Conservation (phyloP, 306 rosid species). For the Malus sylvestris region DNA sequence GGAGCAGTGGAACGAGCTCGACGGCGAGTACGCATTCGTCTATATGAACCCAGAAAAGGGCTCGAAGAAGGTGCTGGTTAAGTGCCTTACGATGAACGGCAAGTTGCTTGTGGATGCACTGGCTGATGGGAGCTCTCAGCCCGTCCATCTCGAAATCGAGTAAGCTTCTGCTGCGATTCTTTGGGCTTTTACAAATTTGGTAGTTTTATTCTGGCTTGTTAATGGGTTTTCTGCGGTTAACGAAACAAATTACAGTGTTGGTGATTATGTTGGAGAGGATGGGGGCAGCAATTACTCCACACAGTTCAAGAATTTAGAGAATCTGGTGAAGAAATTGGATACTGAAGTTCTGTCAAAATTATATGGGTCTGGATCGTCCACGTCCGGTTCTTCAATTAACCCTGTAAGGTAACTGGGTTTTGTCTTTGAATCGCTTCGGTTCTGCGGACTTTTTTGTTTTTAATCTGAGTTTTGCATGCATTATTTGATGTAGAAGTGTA, state of each 20-base stretch:
- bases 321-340: conserved; percentile 47
- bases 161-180: conserved; percentile 11
- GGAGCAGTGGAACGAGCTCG: conserved; percentile 77
- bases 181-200: background rate
- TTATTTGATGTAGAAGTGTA: background rate
- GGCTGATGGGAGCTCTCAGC: conserved; percentile 43
- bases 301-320: conserved; percentile 67
- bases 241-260: conserved; percentile 37
- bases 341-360: conserved; percentile 46
- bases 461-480: background rate
- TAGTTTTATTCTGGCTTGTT: background rate
- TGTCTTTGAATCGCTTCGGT: background rate
- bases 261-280: conserved; percentile 44
- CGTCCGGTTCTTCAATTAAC: conserved; percentile 35
- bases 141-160: conserved; percentile 60
- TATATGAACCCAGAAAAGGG: conserved; percentile 54
- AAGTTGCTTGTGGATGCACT: conserved; percentile 59
- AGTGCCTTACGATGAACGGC: conserved; percentile 67
- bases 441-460: background rate
- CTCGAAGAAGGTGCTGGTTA: conserved; percentile 63
- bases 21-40: conserved; percentile 75
- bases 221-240: background rate
- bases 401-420: conserved; percentile 33
- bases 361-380: conserved; percentile 44
- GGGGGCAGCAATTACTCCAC: conserved; percentile 54